These are phyloP conservation scores for Lactifluus echinatus DNA, from an alignment of 768 basidiomycete species.

Conservation along the genomic window DNA sequence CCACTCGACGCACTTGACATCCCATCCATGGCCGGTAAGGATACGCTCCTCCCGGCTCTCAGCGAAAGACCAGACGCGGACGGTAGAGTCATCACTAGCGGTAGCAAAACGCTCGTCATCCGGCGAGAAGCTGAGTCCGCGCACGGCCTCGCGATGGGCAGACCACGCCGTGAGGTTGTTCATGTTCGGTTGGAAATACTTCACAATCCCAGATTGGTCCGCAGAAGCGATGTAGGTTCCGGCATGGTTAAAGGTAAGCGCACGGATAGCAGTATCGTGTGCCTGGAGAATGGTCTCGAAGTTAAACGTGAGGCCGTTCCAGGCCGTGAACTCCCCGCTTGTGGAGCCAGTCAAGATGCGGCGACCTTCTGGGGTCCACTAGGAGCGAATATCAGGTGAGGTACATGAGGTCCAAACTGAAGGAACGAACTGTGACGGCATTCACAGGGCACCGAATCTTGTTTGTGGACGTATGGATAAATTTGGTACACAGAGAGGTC, in stretches of 20 bases:
- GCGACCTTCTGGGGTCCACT: slow-evolving; percentile 98
- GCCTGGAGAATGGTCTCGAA: slow-evolving; percentile 99
- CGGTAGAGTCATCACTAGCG: slow-evolving; percentile 90
- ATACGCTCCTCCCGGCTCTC: slow-evolving; percentile 83
- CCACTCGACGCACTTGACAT: too few relatives aligned
- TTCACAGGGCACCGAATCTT: slow-evolving; percentile 97
- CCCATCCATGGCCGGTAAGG: too few relatives aligned
- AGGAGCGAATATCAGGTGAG: neutral
- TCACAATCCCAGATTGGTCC: slow-evolving; percentile 90
- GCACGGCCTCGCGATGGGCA: slow-evolving; percentile 90
- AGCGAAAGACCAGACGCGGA: slow-evolving; percentile 93
- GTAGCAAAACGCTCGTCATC: slow-evolving; percentile 90
- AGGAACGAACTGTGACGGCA: slow-evolving; percentile 71
- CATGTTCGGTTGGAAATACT: slow-evolving; percentile 99
- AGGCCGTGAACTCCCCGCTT: slow-evolving; percentile 95
- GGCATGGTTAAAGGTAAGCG: slow-evolving; percentile 84
- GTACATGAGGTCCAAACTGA: neutral
- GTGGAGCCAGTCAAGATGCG: slow-evolving; percentile 92
- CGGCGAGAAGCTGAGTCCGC: slow-evolving; percentile 86
- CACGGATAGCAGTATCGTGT: slow-evolving; percentile 89
- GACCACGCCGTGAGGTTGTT: slow-evolving; percentile 94
- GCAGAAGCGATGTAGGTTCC: slow-evolving; percentile 96
- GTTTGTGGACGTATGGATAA: slow-evolving; percentile 97
- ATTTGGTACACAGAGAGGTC: slow-evolving; percentile 93
- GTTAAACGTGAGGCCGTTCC: slow-evolving; percentile 99